Base-by-base conservation (phyloP, 768 basidiomycete genomes). In the Rhodotorula diobovata region DNA sequence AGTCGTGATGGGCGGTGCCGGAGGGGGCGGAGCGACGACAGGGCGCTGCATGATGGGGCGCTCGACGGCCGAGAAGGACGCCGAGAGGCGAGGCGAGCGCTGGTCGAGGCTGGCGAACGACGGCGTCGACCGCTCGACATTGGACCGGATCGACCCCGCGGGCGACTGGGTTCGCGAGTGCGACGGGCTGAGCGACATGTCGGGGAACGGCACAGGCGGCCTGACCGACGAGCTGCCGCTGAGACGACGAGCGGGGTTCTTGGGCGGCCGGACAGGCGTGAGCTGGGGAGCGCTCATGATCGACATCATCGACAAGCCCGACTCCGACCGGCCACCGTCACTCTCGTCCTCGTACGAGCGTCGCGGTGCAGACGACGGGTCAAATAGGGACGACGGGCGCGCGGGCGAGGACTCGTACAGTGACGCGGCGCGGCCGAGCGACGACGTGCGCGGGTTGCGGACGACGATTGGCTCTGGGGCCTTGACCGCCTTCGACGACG, bases 221-320 rank as follows among this genome's bases (percentile, higher is more conserved):
- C 14, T 25, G 28, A n/a, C 23, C 14, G 57, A 23, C 25, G 67
- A 61, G 12, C 43, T 56, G 14, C 45, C 8, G 48, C 48, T 50
- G 2, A 25, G 23, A 28, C 11, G 37, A 1, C 70, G 54, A n/a
- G 70, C 70, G 0, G 70, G 70, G 41, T 67, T 71, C n/a, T 32
- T 4, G 18, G 70, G 65, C 15, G 70, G 70, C 1, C 70, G 64
- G 9, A 35, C 56, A 1, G 70, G 70, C 45, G 70, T 67, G 34
- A 71, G 70, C 48, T 71, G 70, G n/a, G 70, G 70, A 25, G 70
- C 70, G 56, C 70, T 71, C 65, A 67, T 67, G 41, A 55, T 63
- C 25, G 55, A 59, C 2, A 71, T 34, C n/a, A 59, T 48, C 4
- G 70, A 71, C 11, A 61, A 30, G 35, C 54, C 68, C 34, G 58